Evolutionary conservation across 140 eudicot species (phyloP).

Genomic region (Erigeron philadelphicus): DNA sequence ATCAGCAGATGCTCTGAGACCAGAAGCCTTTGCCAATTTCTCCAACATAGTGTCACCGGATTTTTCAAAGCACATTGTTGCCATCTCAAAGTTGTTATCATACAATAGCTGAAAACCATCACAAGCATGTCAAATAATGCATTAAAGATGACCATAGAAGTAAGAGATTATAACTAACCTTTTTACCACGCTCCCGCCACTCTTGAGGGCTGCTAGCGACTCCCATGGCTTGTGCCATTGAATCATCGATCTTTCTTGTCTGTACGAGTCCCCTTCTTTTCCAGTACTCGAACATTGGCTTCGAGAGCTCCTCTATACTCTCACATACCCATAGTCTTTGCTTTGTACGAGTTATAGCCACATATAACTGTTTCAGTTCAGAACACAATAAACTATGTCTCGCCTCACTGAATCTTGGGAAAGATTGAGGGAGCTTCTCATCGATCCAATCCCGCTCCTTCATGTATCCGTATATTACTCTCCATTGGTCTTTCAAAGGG

Average conservation of each 20-base stretch:
- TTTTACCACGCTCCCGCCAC: constrained; percentile 66
- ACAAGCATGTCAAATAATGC: neutral
- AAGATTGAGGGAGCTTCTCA: constrained; percentile 27
- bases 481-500: constrained; percentile 63
- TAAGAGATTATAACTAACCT: constrained; percentile 35
- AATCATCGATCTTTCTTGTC: constrained; percentile 51
- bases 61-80: constrained; percentile 75
- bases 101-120: constrained; percentile 44
- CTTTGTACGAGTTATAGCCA: constrained; percentile 79
- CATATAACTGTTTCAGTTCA: constrained; percentile 73
- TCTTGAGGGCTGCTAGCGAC: constrained; percentile 72
- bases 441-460: constrained; percentile 45
- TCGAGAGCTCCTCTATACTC: constrained; percentile 51
- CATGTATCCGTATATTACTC: constrained; percentile 63
- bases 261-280: constrained; percentile 51
- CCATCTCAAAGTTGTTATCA: constrained; percentile 74
- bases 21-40: constrained; percentile 55
- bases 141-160: neutral
- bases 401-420: constrained; percentile 43
- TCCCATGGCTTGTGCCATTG: constrained; percentile 68
- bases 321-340: constrained; percentile 89
- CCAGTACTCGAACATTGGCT: constrained; percentile 82
- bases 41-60: constrained; percentile 70
- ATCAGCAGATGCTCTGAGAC: constrained; percentile 49
- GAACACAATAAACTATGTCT: constrained; percentile 67